Percentiles rank a stretch among this genome's conserved stretches.
Conservation (phyloP, 352 stramenopile species). For the Phytophthora pistaciae region DNA sequence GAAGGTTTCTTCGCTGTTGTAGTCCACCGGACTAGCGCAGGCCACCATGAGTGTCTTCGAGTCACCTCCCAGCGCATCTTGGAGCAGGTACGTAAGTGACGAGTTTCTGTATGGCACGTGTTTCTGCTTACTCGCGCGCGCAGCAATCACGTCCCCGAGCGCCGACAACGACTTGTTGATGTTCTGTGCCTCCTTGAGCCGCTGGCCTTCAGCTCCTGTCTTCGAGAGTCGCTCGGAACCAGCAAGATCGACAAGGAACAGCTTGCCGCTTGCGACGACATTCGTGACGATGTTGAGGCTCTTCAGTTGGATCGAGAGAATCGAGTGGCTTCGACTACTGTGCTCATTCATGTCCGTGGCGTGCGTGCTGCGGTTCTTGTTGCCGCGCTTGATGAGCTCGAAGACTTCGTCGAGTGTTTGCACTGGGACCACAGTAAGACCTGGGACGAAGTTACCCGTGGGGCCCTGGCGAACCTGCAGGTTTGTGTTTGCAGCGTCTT, state of each 20-base stretch:
- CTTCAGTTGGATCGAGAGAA: constrained; percentile 88
- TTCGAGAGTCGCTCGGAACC: constrained; percentile 92
- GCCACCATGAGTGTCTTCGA: constrained; percentile 96
- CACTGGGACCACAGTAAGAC: constrained; percentile 78
- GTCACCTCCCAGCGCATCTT: constrained; percentile 92
- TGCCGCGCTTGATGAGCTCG: constrained; percentile 85
- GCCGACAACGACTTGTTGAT: constrained; percentile 97
- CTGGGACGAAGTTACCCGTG: constrained; percentile 88
- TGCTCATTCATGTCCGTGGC: constrained; percentile 92
- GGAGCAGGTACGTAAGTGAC: constrained; percentile 94
- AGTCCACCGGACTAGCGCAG: constrained; percentile 88
- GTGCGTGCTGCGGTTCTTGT: constrained; percentile 89
- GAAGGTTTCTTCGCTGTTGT: constrained; percentile 93
- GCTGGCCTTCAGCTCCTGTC: constrained; percentile 86
- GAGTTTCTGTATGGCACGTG: constrained; percentile 97
- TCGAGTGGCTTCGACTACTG: constrained; percentile 90
- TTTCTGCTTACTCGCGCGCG: constrained; percentile 85
- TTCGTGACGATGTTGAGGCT: constrained; percentile 85
- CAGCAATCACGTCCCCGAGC: constrained; percentile 97
- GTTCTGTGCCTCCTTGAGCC: constrained; percentile 93
- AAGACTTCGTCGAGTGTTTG: constrained; percentile 86
- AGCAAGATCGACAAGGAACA: constrained; percentile 92
- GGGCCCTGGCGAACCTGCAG: constrained; percentile 85
- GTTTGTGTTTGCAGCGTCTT: constrained; percentile 82
- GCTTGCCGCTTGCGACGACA: constrained; percentile 75